These are phyloP conservation scores for Coemansia sp. DNA, from an alignment of 192 early-diverging fungal genomes.

Conservation along the genomic window DNA sequence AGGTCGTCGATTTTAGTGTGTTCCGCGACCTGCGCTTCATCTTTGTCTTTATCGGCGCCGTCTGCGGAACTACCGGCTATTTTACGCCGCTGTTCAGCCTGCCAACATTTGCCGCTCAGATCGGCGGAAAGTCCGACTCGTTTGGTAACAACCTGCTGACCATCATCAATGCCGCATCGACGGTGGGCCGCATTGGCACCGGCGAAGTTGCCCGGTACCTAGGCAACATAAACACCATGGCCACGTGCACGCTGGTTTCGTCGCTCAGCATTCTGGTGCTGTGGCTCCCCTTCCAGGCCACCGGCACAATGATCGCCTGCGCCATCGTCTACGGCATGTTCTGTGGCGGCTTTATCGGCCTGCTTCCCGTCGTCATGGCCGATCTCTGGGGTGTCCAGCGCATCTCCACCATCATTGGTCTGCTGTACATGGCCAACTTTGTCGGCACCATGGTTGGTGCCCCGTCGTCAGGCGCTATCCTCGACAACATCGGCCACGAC, in stretches of 20 bases:
- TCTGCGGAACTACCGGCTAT: slow-evolving; percentile 54
- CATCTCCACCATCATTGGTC: slow-evolving; percentile 55
- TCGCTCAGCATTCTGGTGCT: slow-evolving; percentile 47
- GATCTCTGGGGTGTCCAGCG: slow-evolving; percentile 55
- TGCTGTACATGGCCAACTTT: slow-evolving; percentile 54
- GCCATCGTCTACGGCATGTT: slow-evolving; percentile 55
- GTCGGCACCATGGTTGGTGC: slow-evolving; percentile 52
- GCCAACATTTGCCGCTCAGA: slow-evolving; percentile 35
- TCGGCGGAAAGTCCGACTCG: slow-evolving; percentile 27
- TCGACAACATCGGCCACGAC: slow-evolving; percentile 48
- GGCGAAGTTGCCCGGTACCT: slow-evolving; percentile 56
- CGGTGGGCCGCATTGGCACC: slow-evolving; percentile 58
- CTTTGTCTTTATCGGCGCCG: slow-evolving; percentile 29
- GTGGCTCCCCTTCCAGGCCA: slow-evolving; percentile 53
- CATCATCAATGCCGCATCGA: slow-evolving; percentile 62
- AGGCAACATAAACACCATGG: slow-evolving; percentile 61
- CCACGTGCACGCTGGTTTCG: slow-evolving; percentile 44
- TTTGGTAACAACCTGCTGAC: slow-evolving; percentile 58
- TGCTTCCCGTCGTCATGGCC: slow-evolving; percentile 55
- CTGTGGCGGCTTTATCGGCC: slow-evolving; percentile 54
- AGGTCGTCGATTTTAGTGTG: slow-evolving; percentile 42
- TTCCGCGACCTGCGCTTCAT: slow-evolving; percentile 49
- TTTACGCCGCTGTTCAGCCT: slow-evolving; percentile 59
- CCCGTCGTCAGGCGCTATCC: slow-evolving; percentile 50
- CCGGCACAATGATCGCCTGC: slow-evolving; percentile 41